These are phyloP conservation scores for Salix udensis DNA, from an alignment of 345 rosid species.

Conservation along the genomic window DNA sequence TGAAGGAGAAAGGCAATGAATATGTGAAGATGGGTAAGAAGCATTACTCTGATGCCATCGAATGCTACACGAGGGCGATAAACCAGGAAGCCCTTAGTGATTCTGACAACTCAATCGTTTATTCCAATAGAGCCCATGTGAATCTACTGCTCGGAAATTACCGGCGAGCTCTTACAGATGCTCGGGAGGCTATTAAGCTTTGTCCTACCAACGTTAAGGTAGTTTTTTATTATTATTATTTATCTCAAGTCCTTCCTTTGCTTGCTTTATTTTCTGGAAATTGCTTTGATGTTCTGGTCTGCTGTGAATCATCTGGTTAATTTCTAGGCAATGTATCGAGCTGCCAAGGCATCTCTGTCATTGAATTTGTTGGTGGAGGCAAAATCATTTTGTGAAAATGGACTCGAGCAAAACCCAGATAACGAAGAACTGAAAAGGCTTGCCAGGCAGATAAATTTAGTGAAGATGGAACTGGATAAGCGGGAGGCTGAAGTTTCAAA, in stretches of 20 bases:
- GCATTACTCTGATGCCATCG: constrained; percentile 73
- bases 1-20: constrained; percentile 82
- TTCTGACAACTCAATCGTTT: constrained; percentile 59
- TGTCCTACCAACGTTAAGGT: constrained; percentile 66
- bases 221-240: constrained; percentile 1
- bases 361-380: constrained; percentile 66
- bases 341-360: constrained; percentile 73
- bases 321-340: constrained; percentile 71
- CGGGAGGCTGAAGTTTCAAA: constrained; percentile 54
- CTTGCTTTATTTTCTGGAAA: background rate
- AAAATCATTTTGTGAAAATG: constrained; percentile 45
- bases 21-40: constrained; percentile 83
- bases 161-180: constrained; percentile 73
- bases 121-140: constrained; percentile 81
- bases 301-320: background rate
- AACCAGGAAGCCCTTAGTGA: constrained; percentile 57
- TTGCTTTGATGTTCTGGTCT: background rate
- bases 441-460: constrained; percentile 42
- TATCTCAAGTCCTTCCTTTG: background rate
- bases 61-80: constrained; percentile 78
- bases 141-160: constrained; percentile 72
- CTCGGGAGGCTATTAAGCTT: constrained; percentile 65
- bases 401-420: constrained; percentile 52
- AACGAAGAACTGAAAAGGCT: constrained; percentile 75
- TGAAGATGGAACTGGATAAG: constrained; percentile 55